A percentile compares a stretch with the other conserved stretches of the same genome.
Conservation (phyloP, 768 basidiomycete genomes). For the Gloeophyllum trabeum region DNA sequence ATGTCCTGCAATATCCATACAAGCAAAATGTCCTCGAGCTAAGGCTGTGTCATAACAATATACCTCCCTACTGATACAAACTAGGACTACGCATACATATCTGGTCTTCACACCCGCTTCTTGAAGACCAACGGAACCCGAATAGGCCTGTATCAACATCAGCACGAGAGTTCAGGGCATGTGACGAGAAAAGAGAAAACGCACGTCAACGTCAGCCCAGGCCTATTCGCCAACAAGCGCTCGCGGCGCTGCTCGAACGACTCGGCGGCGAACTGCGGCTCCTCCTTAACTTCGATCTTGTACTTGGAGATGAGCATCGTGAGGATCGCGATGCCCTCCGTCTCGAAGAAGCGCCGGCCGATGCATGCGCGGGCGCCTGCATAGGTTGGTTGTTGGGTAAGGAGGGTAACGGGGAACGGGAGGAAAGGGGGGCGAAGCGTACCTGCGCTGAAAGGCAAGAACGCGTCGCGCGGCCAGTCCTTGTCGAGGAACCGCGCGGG, state of each 20-base stretch:
- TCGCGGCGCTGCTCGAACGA: constrained; percentile 33
- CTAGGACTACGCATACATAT: too few species aligned
- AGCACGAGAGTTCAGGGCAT: neutral
- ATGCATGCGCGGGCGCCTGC: constrained; percentile 12
- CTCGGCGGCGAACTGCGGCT: constrained; percentile 34
- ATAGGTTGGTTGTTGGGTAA: neutral
- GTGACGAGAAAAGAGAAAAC: constrained; percentile 10
- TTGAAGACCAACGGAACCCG: constrained; percentile 23
- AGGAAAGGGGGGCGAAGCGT: neutral
- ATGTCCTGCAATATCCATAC: too few species aligned
- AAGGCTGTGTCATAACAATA: too few species aligned
- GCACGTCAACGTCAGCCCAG: constrained; percentile 33
- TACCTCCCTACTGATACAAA: too few species aligned
- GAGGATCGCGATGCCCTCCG: constrained; percentile 33
- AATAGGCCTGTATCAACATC: constrained; percentile 15
- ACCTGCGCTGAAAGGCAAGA: constrained; percentile 19
- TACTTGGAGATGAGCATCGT: constrained; percentile 33
- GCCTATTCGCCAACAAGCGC: constrained; percentile 24
- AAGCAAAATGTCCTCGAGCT: too few species aligned
- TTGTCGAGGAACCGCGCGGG: constrained; percentile 22
- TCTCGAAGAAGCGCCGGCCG: constrained; percentile 29
- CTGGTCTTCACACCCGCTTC: constrained; percentile 12
- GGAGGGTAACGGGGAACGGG: neutral
- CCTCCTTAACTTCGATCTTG: constrained; percentile 36
- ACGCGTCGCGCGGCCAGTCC: constrained; percentile 21